These are phyloP conservation scores for Zostera marina DNA, from an alignment of 116 monocot genomes.

Conservation along the genomic window DNA sequence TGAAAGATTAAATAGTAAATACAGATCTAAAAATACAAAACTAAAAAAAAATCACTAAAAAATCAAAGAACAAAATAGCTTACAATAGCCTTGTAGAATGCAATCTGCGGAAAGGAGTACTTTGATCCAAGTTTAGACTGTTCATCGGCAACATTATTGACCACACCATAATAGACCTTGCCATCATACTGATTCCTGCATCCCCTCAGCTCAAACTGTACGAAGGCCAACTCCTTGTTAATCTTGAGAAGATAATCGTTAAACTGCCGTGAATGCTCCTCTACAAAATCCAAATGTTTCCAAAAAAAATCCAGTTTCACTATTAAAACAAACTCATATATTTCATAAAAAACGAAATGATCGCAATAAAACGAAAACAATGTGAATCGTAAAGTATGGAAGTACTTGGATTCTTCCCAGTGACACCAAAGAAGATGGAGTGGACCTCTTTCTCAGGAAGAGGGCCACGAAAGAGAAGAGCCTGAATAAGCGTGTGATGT, in stretches of 20 bases:
- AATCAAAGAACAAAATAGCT: constrained; percentile 8
- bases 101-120: constrained; percentile 80
- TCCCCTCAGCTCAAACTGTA: constrained; percentile 81
- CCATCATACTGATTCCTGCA: constrained; percentile 92
- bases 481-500: constrained; percentile 79
- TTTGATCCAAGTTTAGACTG: constrained; percentile 87
- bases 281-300: constrained; percentile 15
- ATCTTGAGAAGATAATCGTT: constrained; percentile 60
- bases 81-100: constrained; percentile 84
- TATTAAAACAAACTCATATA: neutral
- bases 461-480: constrained; percentile 69
- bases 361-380: neutral
- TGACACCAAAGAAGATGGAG: constrained; percentile 48
- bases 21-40: neutral
- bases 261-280: constrained; percentile 21
- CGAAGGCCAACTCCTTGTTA: constrained; percentile 64
- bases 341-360: neutral
- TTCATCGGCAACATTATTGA: constrained; percentile 79
- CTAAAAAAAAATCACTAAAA: neutral
- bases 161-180: constrained; percentile 67
- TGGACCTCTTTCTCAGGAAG: constrained; percentile 50
- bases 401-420: constrained; percentile 59
- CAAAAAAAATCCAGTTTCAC: neutral
- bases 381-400: neutral
- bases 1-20: neutral